Percentiles rank a stretch among this genome's conserved stretches.
Conservation (phyloP, 768 basidiomycete genomes). For the Nevesoporus exiguus region DNA sequence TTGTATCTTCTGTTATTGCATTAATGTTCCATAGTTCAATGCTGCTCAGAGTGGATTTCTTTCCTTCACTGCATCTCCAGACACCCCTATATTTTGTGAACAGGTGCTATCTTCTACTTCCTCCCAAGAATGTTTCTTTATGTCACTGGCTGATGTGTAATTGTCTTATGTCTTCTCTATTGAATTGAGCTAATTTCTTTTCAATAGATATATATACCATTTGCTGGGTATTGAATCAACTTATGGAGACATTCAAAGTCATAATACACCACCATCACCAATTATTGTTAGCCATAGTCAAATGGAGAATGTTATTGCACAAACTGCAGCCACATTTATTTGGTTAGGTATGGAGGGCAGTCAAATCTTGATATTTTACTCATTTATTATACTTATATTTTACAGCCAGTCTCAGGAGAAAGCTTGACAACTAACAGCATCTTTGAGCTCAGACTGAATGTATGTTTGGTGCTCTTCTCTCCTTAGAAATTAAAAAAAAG, state of each 20-base stretch:
- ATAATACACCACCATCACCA: no score
- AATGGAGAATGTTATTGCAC: slow-evolving; percentile 5
- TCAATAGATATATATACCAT: neutral
- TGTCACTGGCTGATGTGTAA: neutral
- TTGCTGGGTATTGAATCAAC: neutral
- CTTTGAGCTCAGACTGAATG: neutral
- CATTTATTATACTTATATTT: neutral
- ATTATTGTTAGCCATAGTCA: neutral
- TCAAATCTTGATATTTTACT: neutral
- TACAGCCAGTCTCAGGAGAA: neutral
- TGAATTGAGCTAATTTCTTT: neutral
- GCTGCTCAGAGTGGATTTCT: no score
- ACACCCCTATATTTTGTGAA: neutral
- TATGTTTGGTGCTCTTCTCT: no score
- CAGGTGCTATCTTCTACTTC: neutral
- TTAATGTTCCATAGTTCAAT: neutral
- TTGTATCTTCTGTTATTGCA: neutral
- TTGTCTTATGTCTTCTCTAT: neutral
- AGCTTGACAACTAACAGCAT: neutral
- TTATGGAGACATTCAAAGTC: neutral
- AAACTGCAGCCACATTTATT: neutral
- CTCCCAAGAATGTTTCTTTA: neutral
- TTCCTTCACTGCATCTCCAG: no score
- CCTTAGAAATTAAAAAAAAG: no score
- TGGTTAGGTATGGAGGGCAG: slow-evolving; percentile 4